phyloP scores from a whole-genome alignment of 2,329 filamentous ascomycete species.

The Xylariales sp. region DNA sequence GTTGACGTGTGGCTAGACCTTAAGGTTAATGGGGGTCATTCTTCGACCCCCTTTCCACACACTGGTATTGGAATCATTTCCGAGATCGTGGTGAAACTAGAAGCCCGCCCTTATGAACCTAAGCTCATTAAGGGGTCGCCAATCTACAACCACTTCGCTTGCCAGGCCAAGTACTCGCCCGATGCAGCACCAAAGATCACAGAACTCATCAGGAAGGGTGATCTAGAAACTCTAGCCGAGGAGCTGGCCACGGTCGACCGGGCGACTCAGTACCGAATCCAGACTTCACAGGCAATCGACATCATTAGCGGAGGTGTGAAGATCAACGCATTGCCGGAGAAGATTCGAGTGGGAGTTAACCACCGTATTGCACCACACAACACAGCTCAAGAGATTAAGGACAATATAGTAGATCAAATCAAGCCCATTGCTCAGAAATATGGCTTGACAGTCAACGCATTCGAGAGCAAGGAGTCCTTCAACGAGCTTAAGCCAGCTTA shows the following conservation, averaged over 20 bases:
- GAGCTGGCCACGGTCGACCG: constrained; percentile 28
- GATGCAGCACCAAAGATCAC: constrained; percentile 27
- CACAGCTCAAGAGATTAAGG: constrained; percentile 38
- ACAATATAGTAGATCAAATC: constrained; percentile 41
- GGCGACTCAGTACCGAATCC: constrained; percentile 46
- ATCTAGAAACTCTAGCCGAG: constrained; percentile 23
- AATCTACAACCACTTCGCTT: constrained; percentile 30
- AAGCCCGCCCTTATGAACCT: constrained; percentile 35
- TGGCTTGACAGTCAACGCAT: constrained; percentile 42
- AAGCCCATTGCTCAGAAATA: constrained; percentile 42
- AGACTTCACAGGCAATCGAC: constrained; percentile 53
- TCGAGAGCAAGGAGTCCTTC: constrained; percentile 34
- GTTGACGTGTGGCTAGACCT: constrained; percentile 55
- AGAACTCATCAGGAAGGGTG: constrained; percentile 25
- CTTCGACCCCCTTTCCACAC: constrained; percentile 17
- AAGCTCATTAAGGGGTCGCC: constrained; percentile 27
- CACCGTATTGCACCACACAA: constrained; percentile 54
- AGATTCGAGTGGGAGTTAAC: constrained; percentile 47
- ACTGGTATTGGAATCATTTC: constrained; percentile 61
- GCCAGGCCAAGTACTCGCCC: constrained; percentile 30
- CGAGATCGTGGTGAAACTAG: constrained; percentile 62
- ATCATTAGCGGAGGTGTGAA: constrained; percentile 51
- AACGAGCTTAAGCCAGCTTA: constrained; percentile 25
- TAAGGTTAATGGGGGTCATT: constrained; percentile 28
- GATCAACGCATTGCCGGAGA: constrained; percentile 54